Evolutionary conservation across 2,329 filamentous ascomycete species (phyloP).

Genomic region (Aspergillus sp.): DNA sequence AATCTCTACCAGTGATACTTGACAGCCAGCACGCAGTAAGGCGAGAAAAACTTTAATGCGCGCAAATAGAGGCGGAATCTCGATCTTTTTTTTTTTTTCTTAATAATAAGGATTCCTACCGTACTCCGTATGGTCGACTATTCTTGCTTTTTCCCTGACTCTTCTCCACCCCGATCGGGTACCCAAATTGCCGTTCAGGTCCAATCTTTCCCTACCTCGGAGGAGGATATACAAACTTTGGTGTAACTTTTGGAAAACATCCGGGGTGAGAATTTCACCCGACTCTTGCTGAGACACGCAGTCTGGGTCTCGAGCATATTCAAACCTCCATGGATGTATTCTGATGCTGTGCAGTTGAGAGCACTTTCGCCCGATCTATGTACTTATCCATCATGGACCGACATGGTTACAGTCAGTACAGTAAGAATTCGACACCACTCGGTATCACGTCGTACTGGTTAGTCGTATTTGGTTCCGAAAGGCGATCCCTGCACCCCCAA

Average conservation of each 20-base stretch:
- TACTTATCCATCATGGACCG: not conserved
- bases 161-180: constrained; percentile 7
- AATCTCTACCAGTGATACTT: not conserved
- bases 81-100: not conserved
- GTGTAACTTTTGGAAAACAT: not conserved
- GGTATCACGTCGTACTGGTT: constrained; percentile 13
- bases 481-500: constrained; percentile 29
- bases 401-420: constrained; percentile 12
- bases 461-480: constrained; percentile 17
- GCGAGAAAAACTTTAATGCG: not conserved
- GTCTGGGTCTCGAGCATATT: too few relatives aligned
- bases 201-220: not conserved
- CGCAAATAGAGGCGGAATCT: not conserved
- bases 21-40: not conserved
- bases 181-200: constrained; percentile 4
- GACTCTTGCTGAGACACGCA: too few relatives aligned
- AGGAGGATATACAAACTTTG: not conserved
- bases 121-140: not conserved
- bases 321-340: too few relatives aligned
- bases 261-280: not conserved
- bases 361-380: not conserved
- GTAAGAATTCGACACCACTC: constrained; percentile 10
- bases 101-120: not conserved
- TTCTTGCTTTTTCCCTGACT: constrained; percentile 1
- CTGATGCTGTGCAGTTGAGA: not conserved